Conservation (phyloP, 1,284 basidiomycete species). For the Heterobasidion parviporum region DNA sequence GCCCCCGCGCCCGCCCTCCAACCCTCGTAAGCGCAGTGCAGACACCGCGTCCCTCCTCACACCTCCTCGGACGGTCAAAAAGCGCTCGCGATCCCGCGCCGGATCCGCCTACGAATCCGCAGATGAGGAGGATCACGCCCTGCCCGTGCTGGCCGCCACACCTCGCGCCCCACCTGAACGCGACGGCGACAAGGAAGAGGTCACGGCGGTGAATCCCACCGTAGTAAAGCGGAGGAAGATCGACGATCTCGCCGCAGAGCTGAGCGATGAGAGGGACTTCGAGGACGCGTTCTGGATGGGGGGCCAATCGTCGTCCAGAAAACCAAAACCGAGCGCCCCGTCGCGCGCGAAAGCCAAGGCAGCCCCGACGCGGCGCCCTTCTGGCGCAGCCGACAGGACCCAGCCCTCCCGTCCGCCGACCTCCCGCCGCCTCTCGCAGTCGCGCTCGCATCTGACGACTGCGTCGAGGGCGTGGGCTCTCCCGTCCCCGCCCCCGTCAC, state of each 20-base stretch:
- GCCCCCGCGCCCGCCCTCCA: not conserved
- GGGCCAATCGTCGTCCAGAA: not conserved
- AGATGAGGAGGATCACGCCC: slow-evolving; percentile 18
- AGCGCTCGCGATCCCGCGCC: slow-evolving; percentile 21
- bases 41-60: slow-evolving; percentile 24
- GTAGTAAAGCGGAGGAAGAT: slow-evolving; percentile 22
- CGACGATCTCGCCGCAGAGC: slow-evolving; percentile 25
- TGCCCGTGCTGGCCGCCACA: slow-evolving; percentile 9
- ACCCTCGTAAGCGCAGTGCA: slow-evolving; percentile 13
- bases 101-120: slow-evolving; percentile 22
- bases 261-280: slow-evolving; percentile 16
- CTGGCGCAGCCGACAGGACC: slow-evolving; percentile 6
- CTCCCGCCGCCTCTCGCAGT: slow-evolving; percentile 8
- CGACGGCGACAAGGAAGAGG: not conserved
- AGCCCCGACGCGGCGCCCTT: slow-evolving; percentile 8
- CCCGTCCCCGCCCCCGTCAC: slow-evolving; percentile 28
- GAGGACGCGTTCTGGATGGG: slow-evolving; percentile 28
- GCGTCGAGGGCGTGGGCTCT: slow-evolving; percentile 16
- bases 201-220: slow-evolving; percentile 12
- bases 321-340: slow-evolving; percentile 1
- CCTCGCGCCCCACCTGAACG: not conserved
- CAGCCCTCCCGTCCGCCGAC: slow-evolving; percentile 20
- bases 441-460: slow-evolving; percentile 15
- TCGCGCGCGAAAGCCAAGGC: slow-evolving; percentile 1
- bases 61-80: slow-evolving; percentile 25